These are phyloP conservation scores for Fusarium secorum DNA, from an alignment of 2,329 filamentous ascomycete genomes.

Conservation along the genomic window DNA sequence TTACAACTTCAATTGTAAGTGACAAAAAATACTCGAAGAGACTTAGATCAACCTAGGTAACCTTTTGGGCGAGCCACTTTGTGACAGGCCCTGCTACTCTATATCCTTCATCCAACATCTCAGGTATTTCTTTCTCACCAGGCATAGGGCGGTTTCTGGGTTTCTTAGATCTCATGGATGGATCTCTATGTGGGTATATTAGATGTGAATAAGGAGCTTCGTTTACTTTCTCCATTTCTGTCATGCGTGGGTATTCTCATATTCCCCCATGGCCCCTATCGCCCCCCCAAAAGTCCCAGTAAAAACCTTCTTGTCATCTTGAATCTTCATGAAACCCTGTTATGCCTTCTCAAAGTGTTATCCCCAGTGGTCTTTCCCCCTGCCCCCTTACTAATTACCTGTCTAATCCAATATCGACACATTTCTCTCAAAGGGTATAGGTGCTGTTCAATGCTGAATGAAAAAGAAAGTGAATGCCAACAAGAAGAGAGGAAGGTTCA, in stretches of 20 bases:
- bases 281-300: not conserved
- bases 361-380: not conserved
- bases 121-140: not conserved
- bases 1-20: not conserved
- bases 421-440: constrained; percentile 20
- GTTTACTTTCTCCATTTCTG: not conserved
- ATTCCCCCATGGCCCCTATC: not conserved
- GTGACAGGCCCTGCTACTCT: too few species aligned
- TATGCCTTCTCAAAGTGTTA: not conserved
- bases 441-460: constrained; percentile 3
- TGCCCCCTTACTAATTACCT: not conserved
- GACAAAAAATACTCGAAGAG: not conserved
- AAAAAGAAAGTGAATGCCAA: not conserved
- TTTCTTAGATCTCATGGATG: not conserved
- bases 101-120: not conserved
- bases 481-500: not conserved
- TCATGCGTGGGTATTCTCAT: not conserved
- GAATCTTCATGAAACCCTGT: not conserved
- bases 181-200: constrained; percentile 1
- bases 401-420: constrained; percentile 3
- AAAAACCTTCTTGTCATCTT: not conserved
- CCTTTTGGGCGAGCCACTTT: not conserved
- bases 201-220: not conserved
- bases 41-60: not conserved
- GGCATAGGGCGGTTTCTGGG: not conserved